Base-by-base conservation (phyloP, 148 eudicot species). In the Camellia lanceoleosa region DNA sequence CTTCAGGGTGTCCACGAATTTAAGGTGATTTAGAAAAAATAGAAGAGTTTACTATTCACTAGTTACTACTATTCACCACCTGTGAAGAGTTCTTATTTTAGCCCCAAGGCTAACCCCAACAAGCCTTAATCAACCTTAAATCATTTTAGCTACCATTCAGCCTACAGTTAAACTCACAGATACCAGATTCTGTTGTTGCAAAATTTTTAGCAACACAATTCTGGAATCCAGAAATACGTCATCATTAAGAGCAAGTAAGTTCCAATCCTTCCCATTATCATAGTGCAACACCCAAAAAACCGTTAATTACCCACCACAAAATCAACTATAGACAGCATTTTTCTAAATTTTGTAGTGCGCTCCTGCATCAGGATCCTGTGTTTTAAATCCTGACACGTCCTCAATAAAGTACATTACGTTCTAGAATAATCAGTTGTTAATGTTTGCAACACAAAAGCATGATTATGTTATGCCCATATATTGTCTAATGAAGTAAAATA, bases 301-400 rank as follows among this genome's bases (percentile, higher is more conserved):
- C 59, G 19, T 63, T 59, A 18, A 70, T 38, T 42, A 42, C 9
- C 54, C 49, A 4, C 55, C 68, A 44, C 43, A 15, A 52, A 64
- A 78, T 30, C 47, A 52, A 52, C 51, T 52, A n/a, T 67, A 52
- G 20, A 77, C 73, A 65, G 43, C 44, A 38, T 38, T 67, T 38
- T 63, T 69, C 76, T 60, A 62, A 65, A 71, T n/a, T 41, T 56
- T 69, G 23, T 44, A 78, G 7, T 7, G 70, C 69, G 18, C 71
- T 79, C 16, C 49, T 46, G 58, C 67, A 30, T 70, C 58, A 19
- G 15, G 20, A 7, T 60, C 51, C 52, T 72, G 49, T 63, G 38
- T 72, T 15, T 80, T 51, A 80, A 72, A 59, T 69, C 46, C 10
- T 23, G 23, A 2, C 14, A 18, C 68, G 23, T 60, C 66, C 58